Percentiles rank a stretch among this genome's conserved stretches.
These are phyloP conservation scores for Malbranchea cinnamomea DNA, from an alignment of 2,329 filamentous ascomycete species.

Conservation along the genomic window DNA sequence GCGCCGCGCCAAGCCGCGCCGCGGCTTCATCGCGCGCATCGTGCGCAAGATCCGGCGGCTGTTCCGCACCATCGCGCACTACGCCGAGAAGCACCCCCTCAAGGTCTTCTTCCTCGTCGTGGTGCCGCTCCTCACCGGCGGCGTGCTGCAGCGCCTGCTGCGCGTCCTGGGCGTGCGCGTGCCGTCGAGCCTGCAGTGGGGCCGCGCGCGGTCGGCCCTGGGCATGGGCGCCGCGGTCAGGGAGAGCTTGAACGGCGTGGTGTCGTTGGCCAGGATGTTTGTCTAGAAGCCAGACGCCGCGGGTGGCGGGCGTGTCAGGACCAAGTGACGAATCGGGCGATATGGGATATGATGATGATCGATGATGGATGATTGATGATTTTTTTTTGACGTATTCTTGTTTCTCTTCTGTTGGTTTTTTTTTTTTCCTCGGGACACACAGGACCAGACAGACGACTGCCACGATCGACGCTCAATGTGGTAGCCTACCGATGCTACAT, in stretches of 20 bases:
- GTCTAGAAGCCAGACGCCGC: constrained; percentile 25
- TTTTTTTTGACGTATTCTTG: constrained; percentile 11
- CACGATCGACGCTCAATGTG: too few species aligned
- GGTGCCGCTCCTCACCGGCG: constrained; percentile 74
- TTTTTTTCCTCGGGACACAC: too few species aligned
- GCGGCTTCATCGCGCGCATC: constrained; percentile 59
- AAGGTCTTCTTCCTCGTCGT: constrained; percentile 80
- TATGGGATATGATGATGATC: not conserved
- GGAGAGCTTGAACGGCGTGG: constrained; percentile 32
- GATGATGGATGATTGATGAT: not conserved
- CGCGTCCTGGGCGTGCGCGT: constrained; percentile 65
- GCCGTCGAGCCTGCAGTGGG: constrained; percentile 42
- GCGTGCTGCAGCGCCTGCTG: constrained; percentile 63
- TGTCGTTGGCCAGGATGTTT: constrained; percentile 38
- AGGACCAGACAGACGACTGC: too few species aligned
- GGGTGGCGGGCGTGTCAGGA: not conserved
- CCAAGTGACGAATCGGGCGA: not conserved
- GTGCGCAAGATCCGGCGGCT: constrained; percentile 64
- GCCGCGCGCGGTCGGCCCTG: constrained; percentile 18
- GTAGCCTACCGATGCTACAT: too few species aligned
- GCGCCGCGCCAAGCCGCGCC: constrained; percentile 62
- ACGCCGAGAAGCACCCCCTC: constrained; percentile 67
- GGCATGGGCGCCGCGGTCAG: constrained; percentile 16
- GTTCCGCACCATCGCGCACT: constrained; percentile 64
- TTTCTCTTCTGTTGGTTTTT: too few species aligned